Base-by-base conservation (phyloP, 495 filamentous ascomycete species). In the Astrocystis sublimbata region DNA sequence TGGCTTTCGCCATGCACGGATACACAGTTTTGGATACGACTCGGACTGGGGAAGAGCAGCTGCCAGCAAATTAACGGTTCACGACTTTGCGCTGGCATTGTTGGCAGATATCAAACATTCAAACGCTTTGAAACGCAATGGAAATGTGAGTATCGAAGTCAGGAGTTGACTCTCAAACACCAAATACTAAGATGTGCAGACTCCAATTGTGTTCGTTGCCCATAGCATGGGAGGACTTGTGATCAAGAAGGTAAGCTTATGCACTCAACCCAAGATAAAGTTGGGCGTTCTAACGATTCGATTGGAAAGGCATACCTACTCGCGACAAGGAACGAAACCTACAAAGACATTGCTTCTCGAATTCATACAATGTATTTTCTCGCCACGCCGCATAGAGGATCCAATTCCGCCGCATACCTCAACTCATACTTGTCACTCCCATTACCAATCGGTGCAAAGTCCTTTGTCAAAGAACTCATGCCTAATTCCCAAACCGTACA, bases 381-480 rank as follows among this genome's bases (percentile, higher is more conserved):
- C 7, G 68, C 52, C 0, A 73, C 72, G 2, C 72, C 72, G 1
- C 72, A 73, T 43, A 58, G 68, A 8, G 70, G 71, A 2, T 41
- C 68, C 9, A 67, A 70, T 41, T 65, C 53, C 8, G 62, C 62
- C 19, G 43, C 21, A 26, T 36, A 45, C 30, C 9, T 45, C 21
- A 55, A 47, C 12, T 35, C 26, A 41, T n/a, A 68, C 13, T 47
- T 58, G 31, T 65, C 55, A 28, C 31, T 51, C 15, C 38, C 61
- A 2, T 52, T 54, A n/a, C 50, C 50, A 40, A 36, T 38, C 9
- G 63, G 65, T 2, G 19, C 65, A 2, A 80, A 77, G 30, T 61
- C 68, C n/a, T 82, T 72, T 40, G 65, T 82, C 28, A 61, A 68
- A 4, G 81, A 83, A 5, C 66, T 83, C 5, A 57, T 59, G 7